Base-by-base conservation (phyloP, 1,139 yeast genomes). In the Kodamaea sp. region DNA sequence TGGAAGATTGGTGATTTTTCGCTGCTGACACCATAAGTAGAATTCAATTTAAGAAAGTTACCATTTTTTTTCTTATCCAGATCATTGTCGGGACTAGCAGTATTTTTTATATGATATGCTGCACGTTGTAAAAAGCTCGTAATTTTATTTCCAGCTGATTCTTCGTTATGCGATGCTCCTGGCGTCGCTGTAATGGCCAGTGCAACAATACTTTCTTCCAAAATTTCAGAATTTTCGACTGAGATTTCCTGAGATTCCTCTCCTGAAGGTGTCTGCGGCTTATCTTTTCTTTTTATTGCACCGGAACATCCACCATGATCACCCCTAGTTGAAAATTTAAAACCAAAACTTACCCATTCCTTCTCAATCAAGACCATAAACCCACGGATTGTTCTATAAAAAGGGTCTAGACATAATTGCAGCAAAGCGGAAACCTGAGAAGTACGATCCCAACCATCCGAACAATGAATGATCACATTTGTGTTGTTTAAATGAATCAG, bases 381-480 rank as follows among this genome's bases (percentile, higher is more conserved):
- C 2, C 98, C 98, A 43, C 86, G 83, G 7, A 86, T 52, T 0
- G 98, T 89, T 48, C 98, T 73, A 60, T 75, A 92, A 56, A 77
- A 88, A 0, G 97, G 97, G 59, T 94, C 98, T 20, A 90, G 69
- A 55, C 96, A 87, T 6, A 94, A 64, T 60, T 92, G 95, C 32
- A 90, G 80, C 43, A 92, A 64, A 4, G 96, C 84, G 7, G 90
- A 77, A 1, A 90, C 78, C 56, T 92, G 97, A 0, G 97, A 79
- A 0, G 98, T 94, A 43, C 98, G 70, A 58, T 92, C 98, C 98
- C 98, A 92, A 1, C 98, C 98, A 64, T 92, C 98, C 0, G 97
- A 89, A 57, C 98, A 92, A 62, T 92, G 98, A 8, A 94, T 76
- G 6, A 92, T 58, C 6, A 92, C 78, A 58, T 90, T 94, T 9